Conservation (phyloP, 163 green algal genomes). For the Chlamydomonas reinhardtii region DNA sequence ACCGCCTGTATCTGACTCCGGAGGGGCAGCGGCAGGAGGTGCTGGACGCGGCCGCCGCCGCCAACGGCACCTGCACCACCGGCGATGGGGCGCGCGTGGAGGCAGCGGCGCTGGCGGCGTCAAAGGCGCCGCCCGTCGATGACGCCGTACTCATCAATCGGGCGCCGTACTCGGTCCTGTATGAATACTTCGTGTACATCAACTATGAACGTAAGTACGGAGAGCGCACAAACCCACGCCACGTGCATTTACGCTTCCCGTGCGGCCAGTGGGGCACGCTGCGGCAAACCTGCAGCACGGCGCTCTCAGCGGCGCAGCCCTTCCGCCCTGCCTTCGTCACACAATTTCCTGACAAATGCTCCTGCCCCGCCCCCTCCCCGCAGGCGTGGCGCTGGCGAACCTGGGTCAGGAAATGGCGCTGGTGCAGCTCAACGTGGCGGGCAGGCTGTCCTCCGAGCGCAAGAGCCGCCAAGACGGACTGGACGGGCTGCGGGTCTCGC, state of each 20-base stretch:
- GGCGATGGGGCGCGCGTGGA: constrained; percentile 3
- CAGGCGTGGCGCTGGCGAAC: neutral
- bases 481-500: neutral
- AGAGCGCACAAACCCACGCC: neutral
- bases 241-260: neutral
- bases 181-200: neutral
- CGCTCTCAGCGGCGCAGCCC: too few relatives aligned
- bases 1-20: neutral
- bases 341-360: too few relatives aligned
- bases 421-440: neutral
- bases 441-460: neutral
- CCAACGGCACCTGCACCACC: neutral
- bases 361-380: too few relatives aligned
- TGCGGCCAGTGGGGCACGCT: neutral
- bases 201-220: constrained; percentile 13
- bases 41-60: neutral
- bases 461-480: neutral
- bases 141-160: neutral
- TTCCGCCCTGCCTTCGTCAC: too few relatives aligned
- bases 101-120: neutral
- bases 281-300: too few relatives aligned
- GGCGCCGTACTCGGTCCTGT: constrained; percentile 17
- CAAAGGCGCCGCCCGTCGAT: too few relatives aligned
- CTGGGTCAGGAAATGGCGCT: neutral
- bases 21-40: neutral